A percentile compares a stretch with the other conserved stretches of the same genome.
These are phyloP conservation scores for Pseudozyma hubeiensis DNA, from an alignment of 1,284 basidiomycete genomes.

Conservation along the genomic window DNA sequence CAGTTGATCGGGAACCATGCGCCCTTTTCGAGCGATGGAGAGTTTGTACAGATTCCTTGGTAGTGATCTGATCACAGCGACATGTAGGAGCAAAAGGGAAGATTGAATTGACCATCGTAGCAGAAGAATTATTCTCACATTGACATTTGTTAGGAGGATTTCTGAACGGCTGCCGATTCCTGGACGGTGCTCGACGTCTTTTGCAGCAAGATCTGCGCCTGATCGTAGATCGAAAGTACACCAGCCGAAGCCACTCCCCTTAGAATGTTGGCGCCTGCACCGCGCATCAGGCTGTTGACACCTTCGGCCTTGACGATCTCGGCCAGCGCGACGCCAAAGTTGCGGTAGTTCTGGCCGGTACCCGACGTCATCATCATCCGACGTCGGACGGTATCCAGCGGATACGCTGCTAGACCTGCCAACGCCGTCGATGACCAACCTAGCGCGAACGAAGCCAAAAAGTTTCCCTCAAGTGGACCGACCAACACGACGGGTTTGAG, in stretches of 20 bases:
- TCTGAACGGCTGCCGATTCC: too few relatives aligned
- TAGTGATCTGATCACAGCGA: background rate
- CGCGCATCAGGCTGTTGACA: constrained; percentile 77
- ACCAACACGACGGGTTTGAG: constrained; percentile 69
- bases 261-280: constrained; percentile 94
- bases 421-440: constrained; percentile 68
- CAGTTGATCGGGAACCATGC: constrained; percentile 27
- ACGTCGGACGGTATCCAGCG: constrained; percentile 68
- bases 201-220: constrained; percentile 75
- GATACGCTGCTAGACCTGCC: constrained; percentile 69
- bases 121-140: too few relatives aligned
- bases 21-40: constrained; percentile 13
- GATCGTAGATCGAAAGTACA: constrained; percentile 86
- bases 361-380: constrained; percentile 70
- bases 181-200: too few relatives aligned
- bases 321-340: constrained; percentile 76
- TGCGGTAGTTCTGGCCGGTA: constrained; percentile 67
- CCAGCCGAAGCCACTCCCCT: constrained; percentile 98
- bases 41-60: constrained; percentile 26
- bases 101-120: too few relatives aligned
- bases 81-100: too few relatives aligned
- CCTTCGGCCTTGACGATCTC: constrained; percentile 89
- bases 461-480: constrained; percentile 65
- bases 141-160: too few relatives aligned
- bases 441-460: constrained; percentile 68